phyloP scores from a whole-genome alignment of 148 eudicot genomes.

The Polygonum aviculare region DNA sequence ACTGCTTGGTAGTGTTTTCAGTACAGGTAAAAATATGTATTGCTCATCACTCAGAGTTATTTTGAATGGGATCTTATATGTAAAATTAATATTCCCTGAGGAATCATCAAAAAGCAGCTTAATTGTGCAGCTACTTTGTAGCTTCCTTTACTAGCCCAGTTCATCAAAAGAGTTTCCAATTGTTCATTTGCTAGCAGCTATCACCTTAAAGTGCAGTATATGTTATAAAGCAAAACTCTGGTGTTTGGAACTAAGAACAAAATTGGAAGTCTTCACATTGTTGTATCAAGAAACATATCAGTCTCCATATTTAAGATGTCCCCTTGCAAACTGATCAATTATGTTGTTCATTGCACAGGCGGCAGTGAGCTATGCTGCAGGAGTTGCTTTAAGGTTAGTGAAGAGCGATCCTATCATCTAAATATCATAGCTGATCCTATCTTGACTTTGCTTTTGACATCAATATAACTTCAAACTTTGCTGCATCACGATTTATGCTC shows the following conservation, averaged over 20 bases:
- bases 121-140: not conserved
- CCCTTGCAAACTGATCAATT: slow-evolving; percentile 3
- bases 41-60: not conserved
- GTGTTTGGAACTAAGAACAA: not conserved
- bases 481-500: not conserved
- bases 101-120: not conserved
- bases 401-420: not conserved
- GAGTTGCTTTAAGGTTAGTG: slow-evolving; percentile 84
- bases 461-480: not conserved
- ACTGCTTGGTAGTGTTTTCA: slow-evolving; percentile 69
- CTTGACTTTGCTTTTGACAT: not conserved
- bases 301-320: not conserved
- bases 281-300: not conserved
- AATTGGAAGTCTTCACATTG: not conserved
- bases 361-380: slow-evolving; percentile 82
- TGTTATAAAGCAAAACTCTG: not conserved
- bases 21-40: slow-evolving; percentile 41
- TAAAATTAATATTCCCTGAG: not conserved
- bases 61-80: not conserved
- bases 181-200: not conserved
- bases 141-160: not conserved
- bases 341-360: slow-evolving; percentile 41
- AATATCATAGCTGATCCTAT: not conserved
- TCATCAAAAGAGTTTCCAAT: not conserved
- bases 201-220: not conserved